These are phyloP conservation scores for Trichophaea hybrida DNA, from an alignment of 2,329 filamentous ascomycete species.

Conservation along the genomic window DNA sequence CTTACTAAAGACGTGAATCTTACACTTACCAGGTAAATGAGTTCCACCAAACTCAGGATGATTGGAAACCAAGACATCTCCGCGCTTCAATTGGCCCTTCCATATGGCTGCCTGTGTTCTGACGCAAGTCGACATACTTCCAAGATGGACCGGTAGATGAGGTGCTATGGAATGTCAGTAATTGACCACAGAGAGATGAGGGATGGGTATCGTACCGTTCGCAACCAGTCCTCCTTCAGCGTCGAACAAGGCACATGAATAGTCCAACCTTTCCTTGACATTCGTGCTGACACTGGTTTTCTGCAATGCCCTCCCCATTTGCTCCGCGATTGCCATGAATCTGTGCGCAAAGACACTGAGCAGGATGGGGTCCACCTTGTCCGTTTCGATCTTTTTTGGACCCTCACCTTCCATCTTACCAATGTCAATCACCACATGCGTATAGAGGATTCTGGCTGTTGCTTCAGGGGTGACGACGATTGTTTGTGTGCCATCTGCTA, in stretches of 20 bases:
- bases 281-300: constrained; percentile 71
- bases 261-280: constrained; percentile 69
- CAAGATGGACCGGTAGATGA: constrained; percentile 66
- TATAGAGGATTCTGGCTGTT: constrained; percentile 62
- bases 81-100: constrained; percentile 60
- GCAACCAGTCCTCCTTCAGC: constrained; percentile 60
- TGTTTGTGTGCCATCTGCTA: constrained; percentile 79
- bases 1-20: background rate
- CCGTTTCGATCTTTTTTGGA: constrained; percentile 28
- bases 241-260: constrained; percentile 70
- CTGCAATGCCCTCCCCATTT: constrained; percentile 65
- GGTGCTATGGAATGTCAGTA: constrained; percentile 38
- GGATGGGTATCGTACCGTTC: constrained; percentile 39
- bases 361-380: constrained; percentile 58
- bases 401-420: constrained; percentile 35
- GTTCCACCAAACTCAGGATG: constrained; percentile 75
- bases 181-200: background rate
- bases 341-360: constrained; percentile 66
- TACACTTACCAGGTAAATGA: constrained; percentile 45
- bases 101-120: constrained; percentile 66
- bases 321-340: constrained; percentile 76
- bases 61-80: constrained; percentile 71
- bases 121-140: constrained; percentile 75
- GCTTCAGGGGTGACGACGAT: constrained; percentile 75
- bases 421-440: constrained; percentile 79